Conservation (phyloP, 176 grass and related monocot species). For the Urochloa ruziziensis region DNA sequence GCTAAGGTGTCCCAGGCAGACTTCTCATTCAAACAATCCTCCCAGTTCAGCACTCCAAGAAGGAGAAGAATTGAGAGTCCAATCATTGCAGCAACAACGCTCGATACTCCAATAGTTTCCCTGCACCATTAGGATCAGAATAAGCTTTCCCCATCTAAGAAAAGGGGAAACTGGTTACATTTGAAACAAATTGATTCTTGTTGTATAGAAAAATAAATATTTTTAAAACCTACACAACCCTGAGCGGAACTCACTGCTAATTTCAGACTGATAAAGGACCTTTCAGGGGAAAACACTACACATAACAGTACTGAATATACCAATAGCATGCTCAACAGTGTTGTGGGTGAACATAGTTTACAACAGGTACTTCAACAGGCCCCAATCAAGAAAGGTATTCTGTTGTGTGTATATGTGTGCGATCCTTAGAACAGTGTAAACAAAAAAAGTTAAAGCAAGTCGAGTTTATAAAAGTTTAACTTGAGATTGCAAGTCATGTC, state of each 20-base stretch:
- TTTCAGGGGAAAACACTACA: conserved; percentile 9
- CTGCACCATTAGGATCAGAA: conserved; percentile 29
- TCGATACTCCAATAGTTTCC: conserved; percentile 68
- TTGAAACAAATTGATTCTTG: background rate
- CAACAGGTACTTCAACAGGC: background rate
- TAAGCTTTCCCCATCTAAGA: background rate
- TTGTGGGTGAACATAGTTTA: background rate
- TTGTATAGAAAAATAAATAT: background rate
- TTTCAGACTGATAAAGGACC: background rate
- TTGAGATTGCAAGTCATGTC: conserved; percentile 11
- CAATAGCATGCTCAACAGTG: background rate
- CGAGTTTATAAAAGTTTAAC: background rate
- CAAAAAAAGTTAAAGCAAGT: background rate
- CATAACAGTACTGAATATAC: background rate
- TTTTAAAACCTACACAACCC: background rate
- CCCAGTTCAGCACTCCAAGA: conserved; percentile 88
- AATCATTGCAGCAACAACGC: conserved; percentile 92
- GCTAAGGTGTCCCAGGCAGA: conserved; percentile 96
- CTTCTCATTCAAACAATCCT: conserved; percentile 93
- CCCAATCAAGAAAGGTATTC: background rate
- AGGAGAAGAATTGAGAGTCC: conserved; percentile 87
- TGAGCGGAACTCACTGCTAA: background rate
- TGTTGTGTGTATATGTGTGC: background rate
- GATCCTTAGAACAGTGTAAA: background rate
- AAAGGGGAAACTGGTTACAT: background rate